These are phyloP conservation scores for Globisporangium irregulare DNA, from an alignment of 352 stramenopile genomes.

Conservation along the genomic window DNA sequence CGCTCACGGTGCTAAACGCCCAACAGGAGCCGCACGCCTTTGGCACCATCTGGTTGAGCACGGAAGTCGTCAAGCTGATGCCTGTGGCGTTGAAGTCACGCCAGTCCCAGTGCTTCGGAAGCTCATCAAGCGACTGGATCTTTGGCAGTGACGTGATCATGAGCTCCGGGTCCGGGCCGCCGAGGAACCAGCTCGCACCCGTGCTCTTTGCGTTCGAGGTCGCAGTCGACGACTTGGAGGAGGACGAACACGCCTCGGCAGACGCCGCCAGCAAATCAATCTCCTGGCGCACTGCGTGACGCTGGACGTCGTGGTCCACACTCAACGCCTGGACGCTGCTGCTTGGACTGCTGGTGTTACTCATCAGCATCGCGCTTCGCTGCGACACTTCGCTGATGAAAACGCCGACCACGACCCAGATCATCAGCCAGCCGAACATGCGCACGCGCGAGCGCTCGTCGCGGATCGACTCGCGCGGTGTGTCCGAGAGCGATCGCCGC, in stretches of 20 bases:
- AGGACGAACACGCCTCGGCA: constrained; percentile 23
- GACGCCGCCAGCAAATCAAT: constrained; percentile 47
- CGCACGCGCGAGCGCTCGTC: constrained; percentile 35
- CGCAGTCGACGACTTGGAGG: not conserved
- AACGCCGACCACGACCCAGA: constrained; percentile 50
- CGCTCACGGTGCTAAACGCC: constrained; percentile 68
- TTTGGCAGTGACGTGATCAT: constrained; percentile 41
- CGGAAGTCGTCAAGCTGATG: constrained; percentile 67
- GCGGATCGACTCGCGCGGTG: constrained; percentile 23
- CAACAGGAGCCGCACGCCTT: constrained; percentile 76
- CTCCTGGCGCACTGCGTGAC: constrained; percentile 50
- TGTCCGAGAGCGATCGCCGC: constrained; percentile 5
- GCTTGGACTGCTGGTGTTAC: not conserved
- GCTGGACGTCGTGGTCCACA: constrained; percentile 20
- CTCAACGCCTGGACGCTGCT: constrained; percentile 19
- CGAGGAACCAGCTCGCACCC: constrained; percentile 54
- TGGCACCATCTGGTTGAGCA: constrained; percentile 80
- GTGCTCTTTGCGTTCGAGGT: constrained; percentile 23
- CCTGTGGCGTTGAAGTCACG: constrained; percentile 75
- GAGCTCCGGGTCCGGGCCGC: constrained; percentile 55
- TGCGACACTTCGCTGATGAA: constrained; percentile 32
- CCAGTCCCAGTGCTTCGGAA: constrained; percentile 75
- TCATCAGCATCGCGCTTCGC: constrained; percentile 17
- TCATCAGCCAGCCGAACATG: constrained; percentile 41
- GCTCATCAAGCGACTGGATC: constrained; percentile 49